Base-by-base conservation (phyloP, 1,139 yeast species). In the Debaryomyces nepalensis region DNA sequence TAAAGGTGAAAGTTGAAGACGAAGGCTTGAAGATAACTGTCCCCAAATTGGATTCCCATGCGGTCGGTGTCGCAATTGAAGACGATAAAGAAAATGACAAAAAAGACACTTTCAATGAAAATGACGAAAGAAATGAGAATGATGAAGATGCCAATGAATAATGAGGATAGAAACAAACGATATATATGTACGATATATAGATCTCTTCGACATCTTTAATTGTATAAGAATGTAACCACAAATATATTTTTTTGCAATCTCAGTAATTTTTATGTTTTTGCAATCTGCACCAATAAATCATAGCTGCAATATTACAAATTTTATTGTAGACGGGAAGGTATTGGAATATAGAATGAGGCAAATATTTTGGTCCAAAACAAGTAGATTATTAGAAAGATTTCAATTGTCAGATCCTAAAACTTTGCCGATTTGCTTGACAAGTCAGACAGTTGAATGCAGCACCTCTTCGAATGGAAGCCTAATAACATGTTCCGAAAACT, bases 1-100 rank as follows among this genome's bases (percentile, higher is more conserved):
- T 62, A 22, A 45, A 50, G 22, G 64, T 63, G 10, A 59, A 57
- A 31, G 49, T 52, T 26, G 45, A 52, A 11, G 51, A 52, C 10
- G 56, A 55, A 11, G 49, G 53, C 12, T 52, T 63, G 23, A 45
- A 53, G 11, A 53, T 63, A 39, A 41, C 43, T 5, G 53, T 63
- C 32, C 68, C 68, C 26, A 63, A 63, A 42, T 54, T 52, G 21
- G 60, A 57, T 26, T 41, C 51, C 11, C 26, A 48, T 23, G 61
- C 58, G 8, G 42, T 55, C 22, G 53, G 49, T 27, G 50, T 60
- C 45, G 22, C 21, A 24, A 33, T 39, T 11, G 31, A 39, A 22
- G 27, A 15, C 5, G 8, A 10, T 4, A 23, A 39, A 8, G 26
- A 33, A 5, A 32, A n/a, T 5, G 9, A 20, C 4, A 2, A 32